Evolutionary conservation across 176 grass and related monocot species (phyloP).

Genomic region (Hyparrhenia diplandra): DNA sequence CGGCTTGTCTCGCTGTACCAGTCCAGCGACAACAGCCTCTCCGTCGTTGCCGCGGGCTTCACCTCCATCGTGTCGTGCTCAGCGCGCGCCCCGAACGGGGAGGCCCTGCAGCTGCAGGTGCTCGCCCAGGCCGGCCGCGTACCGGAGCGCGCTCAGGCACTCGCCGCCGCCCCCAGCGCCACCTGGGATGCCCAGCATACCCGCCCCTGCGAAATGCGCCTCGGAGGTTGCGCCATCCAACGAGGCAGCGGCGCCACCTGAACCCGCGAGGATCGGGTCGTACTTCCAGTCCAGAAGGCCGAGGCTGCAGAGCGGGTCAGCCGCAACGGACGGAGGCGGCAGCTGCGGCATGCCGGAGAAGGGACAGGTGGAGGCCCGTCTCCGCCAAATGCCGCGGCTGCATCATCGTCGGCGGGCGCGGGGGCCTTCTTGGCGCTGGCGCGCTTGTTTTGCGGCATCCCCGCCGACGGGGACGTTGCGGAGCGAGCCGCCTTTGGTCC

Average conservation of each 20-base stretch:
- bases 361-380: slow-evolving; percentile 59
- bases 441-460: slow-evolving; percentile 92
- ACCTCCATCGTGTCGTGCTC: slow-evolving; percentile 35
- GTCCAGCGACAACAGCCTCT: slow-evolving; percentile 56
- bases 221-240: slow-evolving; percentile 24
- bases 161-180: not conserved
- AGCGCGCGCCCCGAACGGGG: slow-evolving; percentile 21
- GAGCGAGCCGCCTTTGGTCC: slow-evolving; percentile 92
- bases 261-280: slow-evolving; percentile 27
- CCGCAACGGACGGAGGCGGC: not conserved
- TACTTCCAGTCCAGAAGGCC: slow-evolving; percentile 59
- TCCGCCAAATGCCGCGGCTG: slow-evolving; percentile 25
- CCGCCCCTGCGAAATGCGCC: slow-evolving; percentile 22
- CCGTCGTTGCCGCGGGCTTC: slow-evolving; percentile 40
- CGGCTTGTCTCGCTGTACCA: slow-evolving; percentile 68
- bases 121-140: slow-evolving; percentile 37
- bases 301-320: slow-evolving; percentile 35
- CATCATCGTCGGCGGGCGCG: not conserved
- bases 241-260: not conserved
- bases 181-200: slow-evolving; percentile 35
- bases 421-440: slow-evolving; percentile 50
- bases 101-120: slow-evolving; percentile 40
- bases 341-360: slow-evolving; percentile 59
- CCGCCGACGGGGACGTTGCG: slow-evolving; percentile 90
- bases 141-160: slow-evolving; percentile 42